These are phyloP conservation scores for Babesia bovis DNA, from an alignment of 169 alveolate genomes.

Conservation along the genomic window DNA sequence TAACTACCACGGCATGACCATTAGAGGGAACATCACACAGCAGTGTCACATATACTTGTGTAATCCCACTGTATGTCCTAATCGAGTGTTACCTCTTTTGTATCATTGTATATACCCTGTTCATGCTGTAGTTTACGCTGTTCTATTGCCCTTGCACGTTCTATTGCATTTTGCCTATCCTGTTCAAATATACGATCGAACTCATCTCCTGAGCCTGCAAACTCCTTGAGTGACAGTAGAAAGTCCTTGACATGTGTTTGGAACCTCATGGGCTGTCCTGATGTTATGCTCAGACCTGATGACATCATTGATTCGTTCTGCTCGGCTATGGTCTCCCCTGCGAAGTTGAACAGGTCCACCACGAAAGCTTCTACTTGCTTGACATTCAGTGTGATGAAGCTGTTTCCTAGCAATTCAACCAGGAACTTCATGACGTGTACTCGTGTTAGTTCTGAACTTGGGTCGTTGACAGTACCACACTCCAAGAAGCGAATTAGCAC, in stretches of 20 bases:
- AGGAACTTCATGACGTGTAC: slow-evolving; percentile 61
- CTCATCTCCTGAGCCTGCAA: slow-evolving; percentile 64
- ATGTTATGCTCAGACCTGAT: too few relatives aligned
- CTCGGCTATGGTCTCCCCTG: slow-evolving; percentile 28
- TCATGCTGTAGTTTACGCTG: slow-evolving; percentile 25
- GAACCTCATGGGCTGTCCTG: slow-evolving; percentile 43
- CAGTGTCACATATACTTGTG: too few relatives aligned
- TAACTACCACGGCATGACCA: too few relatives aligned
- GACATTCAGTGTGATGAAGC: slow-evolving; percentile 51
- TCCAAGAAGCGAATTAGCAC: slow-evolving; percentile 46
- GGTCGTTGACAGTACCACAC: slow-evolving; percentile 59
- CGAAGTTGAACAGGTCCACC: slow-evolving; percentile 65
- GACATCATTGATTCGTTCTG: slow-evolving; percentile 19
- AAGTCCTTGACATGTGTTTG: slow-evolving; percentile 68
- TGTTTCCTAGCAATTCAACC: slow-evolving; percentile 46
- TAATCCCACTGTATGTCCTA: too few relatives aligned
- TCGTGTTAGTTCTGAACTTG: slow-evolving; percentile 45
- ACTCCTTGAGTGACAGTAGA: slow-evolving; percentile 63
- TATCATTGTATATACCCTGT: not conserved
- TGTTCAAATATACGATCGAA: slow-evolving; percentile 54
- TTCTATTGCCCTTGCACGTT: slow-evolving; percentile 56
- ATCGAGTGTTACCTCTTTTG: slow-evolving; percentile 62
- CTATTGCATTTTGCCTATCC: slow-evolving; percentile 61
- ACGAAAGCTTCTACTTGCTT: slow-evolving; percentile 66
- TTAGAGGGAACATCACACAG: too few relatives aligned